Conservation (phyloP, 768 basidiomycete species). For the Podaxis mareebaensis region DNA sequence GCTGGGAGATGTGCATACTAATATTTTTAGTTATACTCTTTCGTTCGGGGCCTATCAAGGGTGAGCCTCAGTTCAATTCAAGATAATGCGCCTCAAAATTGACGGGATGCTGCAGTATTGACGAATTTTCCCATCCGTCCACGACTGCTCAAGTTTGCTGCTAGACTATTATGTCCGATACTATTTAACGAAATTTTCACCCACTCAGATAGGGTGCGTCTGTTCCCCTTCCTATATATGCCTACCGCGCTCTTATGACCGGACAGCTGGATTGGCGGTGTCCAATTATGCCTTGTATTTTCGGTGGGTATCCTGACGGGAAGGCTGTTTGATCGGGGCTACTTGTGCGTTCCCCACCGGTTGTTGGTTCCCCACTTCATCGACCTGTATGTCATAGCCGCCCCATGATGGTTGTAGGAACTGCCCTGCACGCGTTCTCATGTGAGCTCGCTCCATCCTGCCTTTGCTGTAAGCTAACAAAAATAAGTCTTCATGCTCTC, state of each 20-base stretch:
- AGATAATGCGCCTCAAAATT: background rate
- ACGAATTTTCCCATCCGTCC: background rate
- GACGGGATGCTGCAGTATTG: slow-evolving; percentile 9
- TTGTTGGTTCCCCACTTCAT: background rate
- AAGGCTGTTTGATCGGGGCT: slow-evolving; percentile 53
- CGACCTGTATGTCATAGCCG: slow-evolving; percentile 30
- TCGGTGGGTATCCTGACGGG: slow-evolving; percentile 46
- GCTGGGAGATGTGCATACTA: slow-evolving; percentile 26
- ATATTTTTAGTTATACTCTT: slow-evolving; percentile 31
- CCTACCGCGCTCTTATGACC: background rate
- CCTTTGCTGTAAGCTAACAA: background rate
- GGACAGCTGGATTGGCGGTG: slow-evolving; percentile 45
- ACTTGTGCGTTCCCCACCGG: slow-evolving; percentile 35
- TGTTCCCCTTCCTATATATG: background rate
- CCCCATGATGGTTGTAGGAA: slow-evolving; percentile 44
- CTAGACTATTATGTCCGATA: slow-evolving; percentile 41
- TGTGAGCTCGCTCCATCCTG: slow-evolving; percentile 21
- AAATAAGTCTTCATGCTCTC: slow-evolving; percentile 42
- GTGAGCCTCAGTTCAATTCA: slow-evolving; percentile 18
- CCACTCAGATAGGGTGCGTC: slow-evolving; percentile 37
- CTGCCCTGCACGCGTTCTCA: slow-evolving; percentile 40
- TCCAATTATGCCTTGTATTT: slow-evolving; percentile 47
- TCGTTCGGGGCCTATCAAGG: slow-evolving; percentile 37
- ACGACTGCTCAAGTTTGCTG: background rate
- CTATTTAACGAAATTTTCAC: slow-evolving; percentile 35